These are phyloP conservation scores for Clarireedia hainanense DNA, from an alignment of 2,329 filamentous ascomycete species.

Conservation along the genomic window DNA sequence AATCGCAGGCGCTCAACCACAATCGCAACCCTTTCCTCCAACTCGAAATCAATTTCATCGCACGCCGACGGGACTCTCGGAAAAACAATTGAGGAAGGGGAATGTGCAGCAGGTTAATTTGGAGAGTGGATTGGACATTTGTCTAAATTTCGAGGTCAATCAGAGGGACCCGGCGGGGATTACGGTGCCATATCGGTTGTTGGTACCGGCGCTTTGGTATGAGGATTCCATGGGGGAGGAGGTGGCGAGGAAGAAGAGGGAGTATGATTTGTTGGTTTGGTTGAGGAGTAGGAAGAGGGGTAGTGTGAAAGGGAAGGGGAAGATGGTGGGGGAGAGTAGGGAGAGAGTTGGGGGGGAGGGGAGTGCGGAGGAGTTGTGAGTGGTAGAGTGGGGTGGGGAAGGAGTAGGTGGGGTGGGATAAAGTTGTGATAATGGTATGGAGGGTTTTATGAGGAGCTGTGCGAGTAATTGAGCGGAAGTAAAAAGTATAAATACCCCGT, in stretches of 20 bases:
- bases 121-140: slow-evolving; percentile 77
- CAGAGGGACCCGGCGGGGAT: slow-evolving; percentile 79
- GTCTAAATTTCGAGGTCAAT: slow-evolving; percentile 82
- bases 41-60: slow-evolving; percentile 46
- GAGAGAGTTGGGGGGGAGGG: not conserved
- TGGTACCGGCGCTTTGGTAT: slow-evolving; percentile 71
- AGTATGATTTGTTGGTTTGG: slow-evolving; percentile 15
- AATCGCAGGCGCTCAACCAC: slow-evolving; percentile 16
- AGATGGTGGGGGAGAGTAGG: not conserved
- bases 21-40: slow-evolving; percentile 9
- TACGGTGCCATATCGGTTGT: slow-evolving; percentile 77
- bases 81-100: slow-evolving; percentile 50
- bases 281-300: slow-evolving; percentile 7
- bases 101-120: slow-evolving; percentile 60
- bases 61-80: slow-evolving; percentile 60
- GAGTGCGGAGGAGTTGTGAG: too few relatives aligned
- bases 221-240: slow-evolving; percentile 17
- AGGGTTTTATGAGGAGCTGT: too few relatives aligned
- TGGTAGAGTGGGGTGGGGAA: too few relatives aligned
- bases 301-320: not conserved
- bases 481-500: too few relatives aligned
- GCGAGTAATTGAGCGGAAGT: too few relatives aligned
- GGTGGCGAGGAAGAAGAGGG: slow-evolving; percentile 9
- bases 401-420: too few relatives aligned
- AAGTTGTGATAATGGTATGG: too few relatives aligned